Conservation (phyloP, 805 yeast genomes). For the Nakazawaea wickerhamii region DNA sequence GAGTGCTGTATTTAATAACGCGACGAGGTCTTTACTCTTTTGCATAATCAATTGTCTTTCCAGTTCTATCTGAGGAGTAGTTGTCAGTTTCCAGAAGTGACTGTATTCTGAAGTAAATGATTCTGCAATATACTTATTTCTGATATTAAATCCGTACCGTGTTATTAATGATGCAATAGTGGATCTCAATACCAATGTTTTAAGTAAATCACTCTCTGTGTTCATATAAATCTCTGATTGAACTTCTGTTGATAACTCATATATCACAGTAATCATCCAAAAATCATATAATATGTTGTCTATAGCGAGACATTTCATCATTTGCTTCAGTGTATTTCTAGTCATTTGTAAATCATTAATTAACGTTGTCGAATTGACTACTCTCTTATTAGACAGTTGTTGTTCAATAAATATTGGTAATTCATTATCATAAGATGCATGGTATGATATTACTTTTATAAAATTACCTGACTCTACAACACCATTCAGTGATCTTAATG, state of each 20-base stretch:
- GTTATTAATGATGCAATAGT: conserved; percentile 2
- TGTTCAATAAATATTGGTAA: conserved; percentile 57
- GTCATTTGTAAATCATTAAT: conserved; percentile 32
- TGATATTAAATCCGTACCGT: conserved; percentile 8
- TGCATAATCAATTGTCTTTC: not conserved
- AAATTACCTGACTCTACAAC: conserved; percentile 22
- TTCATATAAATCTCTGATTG: not conserved
- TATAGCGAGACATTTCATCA: conserved; percentile 33
- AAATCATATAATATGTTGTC: conserved; percentile 46
- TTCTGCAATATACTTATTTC: conserved; percentile 2
- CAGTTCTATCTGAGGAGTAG: not conserved
- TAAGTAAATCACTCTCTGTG: not conserved
- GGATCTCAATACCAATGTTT: conserved; percentile 3
- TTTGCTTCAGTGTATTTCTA: conserved; percentile 27
- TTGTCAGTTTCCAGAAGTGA: not conserved
- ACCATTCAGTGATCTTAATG: conserved; percentile 19
- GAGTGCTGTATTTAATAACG: not conserved
- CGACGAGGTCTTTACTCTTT: conserved; percentile 1
- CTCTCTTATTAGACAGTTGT: conserved; percentile 25
- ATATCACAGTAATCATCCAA: conserved; percentile 34
- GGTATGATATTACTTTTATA: conserved; percentile 40
- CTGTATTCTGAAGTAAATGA: not conserved
- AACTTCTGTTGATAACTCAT: conserved; percentile 15
- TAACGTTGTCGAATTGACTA: conserved; percentile 30
- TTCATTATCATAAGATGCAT: conserved; percentile 42